Evolutionary conservation across 2,329 filamentous ascomycete species (phyloP).

Genomic region (Amesomyces nigricolor): DNA sequence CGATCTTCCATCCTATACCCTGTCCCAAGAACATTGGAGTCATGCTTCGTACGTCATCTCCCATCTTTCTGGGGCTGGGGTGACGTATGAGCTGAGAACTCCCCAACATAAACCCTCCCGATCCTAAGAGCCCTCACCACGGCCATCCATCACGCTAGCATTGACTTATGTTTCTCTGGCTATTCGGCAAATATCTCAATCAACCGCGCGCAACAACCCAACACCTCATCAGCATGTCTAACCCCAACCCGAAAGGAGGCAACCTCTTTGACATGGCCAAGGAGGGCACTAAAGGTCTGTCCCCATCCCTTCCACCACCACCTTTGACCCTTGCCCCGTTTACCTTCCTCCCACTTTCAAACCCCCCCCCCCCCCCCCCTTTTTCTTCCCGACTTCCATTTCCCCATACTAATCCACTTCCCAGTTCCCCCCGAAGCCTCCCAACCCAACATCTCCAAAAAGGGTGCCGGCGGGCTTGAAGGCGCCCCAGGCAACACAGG

Average conservation of each 20-base stretch:
- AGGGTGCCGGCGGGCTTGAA: neutral
- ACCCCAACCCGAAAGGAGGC: conserved; percentile 16
- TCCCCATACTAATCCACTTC: neutral
- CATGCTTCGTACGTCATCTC: no score
- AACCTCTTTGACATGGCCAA: conserved; percentile 26
- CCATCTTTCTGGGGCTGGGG: no score
- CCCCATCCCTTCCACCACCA: neutral
- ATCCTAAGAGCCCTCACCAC: no score
- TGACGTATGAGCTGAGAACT: no score
- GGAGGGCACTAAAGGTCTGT: conserved; percentile 23
- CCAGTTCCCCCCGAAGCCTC: conserved; percentile 22
- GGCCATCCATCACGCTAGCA: no score
- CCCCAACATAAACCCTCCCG: no score
- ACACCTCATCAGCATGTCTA: conserved; percentile 10
- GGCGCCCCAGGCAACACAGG: conserved; percentile 13
- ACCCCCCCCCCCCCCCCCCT: no score
- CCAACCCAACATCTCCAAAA: conserved; percentile 19
- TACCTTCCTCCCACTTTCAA: neutral
- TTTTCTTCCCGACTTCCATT: neutral
- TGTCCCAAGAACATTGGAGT: no score
- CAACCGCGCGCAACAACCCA: no score
- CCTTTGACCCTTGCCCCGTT: neutral
- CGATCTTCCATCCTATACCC: no score
- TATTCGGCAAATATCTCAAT: no score
- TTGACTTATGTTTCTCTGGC: no score